Evolutionary conservation across 202 grass and related monocot genomes (phyloP), one percentile per base, ranked within the genome.

Genomic region (Tripidium arundinaceum): DNA sequence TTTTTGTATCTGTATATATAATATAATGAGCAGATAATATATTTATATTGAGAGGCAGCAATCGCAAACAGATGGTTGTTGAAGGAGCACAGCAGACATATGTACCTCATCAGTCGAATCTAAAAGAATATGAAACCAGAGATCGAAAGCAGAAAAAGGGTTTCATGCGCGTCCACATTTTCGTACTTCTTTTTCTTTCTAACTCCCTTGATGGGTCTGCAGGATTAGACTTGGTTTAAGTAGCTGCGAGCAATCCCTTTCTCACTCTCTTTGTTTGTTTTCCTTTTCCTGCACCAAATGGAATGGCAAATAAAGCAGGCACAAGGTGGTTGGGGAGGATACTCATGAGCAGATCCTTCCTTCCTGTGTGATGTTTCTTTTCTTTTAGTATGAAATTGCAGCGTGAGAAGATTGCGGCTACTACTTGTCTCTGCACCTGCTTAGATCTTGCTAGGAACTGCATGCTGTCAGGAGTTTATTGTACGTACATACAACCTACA

Each of bases 161-260:
- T 26, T 70, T 4, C 13, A 47, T 70, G 68, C 40, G 68, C 68
- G 68, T 70, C 41, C 24, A 2, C 40, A 28, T 70, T 45, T 70
- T 46, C 40, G 26, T 15, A 70, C 42, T 28, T 70, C 40, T 28
- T 70, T 46, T 69, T 25, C 31, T 58, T 58, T 58, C 21, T 58
- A 58, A 58, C 54, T 24, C 54, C 40, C 68, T 46, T 46, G 68
- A 46, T 29, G 1, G 40, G 41, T 45, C 59, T 62, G 26, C 22
- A 16, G 67, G 66, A 70, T 70, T 45, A 45, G 67, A 43, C 13
- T 26, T 26, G 67, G 67, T 9, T 43, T 16, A 28, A 70, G 67
- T 70, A 69, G 68, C 68, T 28, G 41, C 68, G 68, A 70, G 7
- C 40, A 0, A 47, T 70, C 68, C 68, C 41, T 70, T 70, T 70